Percentiles rank a stretch among this genome's conserved stretches.
Evolutionary conservation across 2,329 filamentous ascomycete species (phyloP).

Genomic region (Metarhizium brunneum): DNA sequence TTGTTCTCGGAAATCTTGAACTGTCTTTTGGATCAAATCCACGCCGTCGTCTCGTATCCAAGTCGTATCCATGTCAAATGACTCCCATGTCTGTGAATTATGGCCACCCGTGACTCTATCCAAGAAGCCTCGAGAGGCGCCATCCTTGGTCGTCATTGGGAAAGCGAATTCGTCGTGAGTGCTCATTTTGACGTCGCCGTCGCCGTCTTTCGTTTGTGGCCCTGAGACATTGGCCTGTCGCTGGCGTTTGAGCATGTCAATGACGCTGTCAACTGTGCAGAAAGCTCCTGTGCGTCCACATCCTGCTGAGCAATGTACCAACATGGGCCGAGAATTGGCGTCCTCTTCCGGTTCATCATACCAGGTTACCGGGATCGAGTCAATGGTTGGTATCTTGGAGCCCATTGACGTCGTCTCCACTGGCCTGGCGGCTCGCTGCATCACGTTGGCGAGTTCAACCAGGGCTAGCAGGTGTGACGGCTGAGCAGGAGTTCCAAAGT

Average conservation of each 20-base stretch:
- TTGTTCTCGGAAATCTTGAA: conserved; percentile 84
- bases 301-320: conserved; percentile 93
- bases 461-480: conserved; percentile 78
- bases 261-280: conserved; percentile 90
- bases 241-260: conserved; percentile 95
- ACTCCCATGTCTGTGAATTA: conserved; percentile 4
- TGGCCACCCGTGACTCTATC: conserved; percentile 8
- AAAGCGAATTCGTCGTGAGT: conserved; percentile 20
- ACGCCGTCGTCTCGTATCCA: conserved; percentile 64
- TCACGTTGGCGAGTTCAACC: conserved; percentile 78
- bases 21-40: conserved; percentile 77
- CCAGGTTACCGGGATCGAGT: conserved; percentile 31
- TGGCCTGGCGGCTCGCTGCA: conserved; percentile 49
- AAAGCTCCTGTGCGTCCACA: conserved; percentile 95
- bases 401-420: conserved; percentile 31
- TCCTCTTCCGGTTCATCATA: conserved; percentile 52
- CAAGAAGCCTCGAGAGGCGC: conserved; percentile 11
- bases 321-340: conserved; percentile 53
- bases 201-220: conserved; percentile 15
- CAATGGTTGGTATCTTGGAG: conserved; percentile 17
- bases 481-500: conserved; percentile 88
- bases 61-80: conserved; percentile 31
- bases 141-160: conserved; percentile 15
- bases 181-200: conserved; percentile 40
- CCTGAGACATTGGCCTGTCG: conserved; percentile 28